Conservation (phyloP, 176 grass and related monocot species). For the Canna indica region DNA sequence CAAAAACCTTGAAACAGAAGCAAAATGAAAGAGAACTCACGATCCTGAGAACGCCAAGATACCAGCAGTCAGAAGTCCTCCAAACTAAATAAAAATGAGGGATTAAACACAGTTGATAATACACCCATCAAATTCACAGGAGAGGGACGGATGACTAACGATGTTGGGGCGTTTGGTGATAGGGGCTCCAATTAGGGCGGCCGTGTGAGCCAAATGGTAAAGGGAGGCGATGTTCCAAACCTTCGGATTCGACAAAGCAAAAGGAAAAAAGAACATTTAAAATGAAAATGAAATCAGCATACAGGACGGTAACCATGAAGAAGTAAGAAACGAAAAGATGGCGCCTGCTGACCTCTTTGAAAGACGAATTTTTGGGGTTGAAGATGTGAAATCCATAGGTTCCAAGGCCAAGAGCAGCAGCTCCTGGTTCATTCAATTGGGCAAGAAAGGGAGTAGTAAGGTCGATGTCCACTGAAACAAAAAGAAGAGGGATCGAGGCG, state of each 20-base stretch:
- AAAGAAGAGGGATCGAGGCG: neutral
- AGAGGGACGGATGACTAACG: conserved; percentile 28
- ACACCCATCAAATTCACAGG: neutral
- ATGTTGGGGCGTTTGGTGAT: conserved; percentile 57
- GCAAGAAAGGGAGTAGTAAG: neutral
- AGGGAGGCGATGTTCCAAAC: conserved; percentile 85
- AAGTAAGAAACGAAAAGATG: neutral
- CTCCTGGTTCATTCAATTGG: conserved; percentile 26
- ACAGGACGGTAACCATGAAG: neutral
- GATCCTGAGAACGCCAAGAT: conserved; percentile 90
- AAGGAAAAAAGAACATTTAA: neutral
- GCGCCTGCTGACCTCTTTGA: conserved; percentile 64
- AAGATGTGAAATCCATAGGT: conserved; percentile 78
- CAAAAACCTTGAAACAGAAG: too few relatives aligned
- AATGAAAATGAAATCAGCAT: too few relatives aligned
- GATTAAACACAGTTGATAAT: neutral
- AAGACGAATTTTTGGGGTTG: conserved; percentile 53
- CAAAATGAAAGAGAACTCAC: conserved; percentile 30
- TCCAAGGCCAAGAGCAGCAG: conserved; percentile 76
- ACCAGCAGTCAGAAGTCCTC: conserved; percentile 68
- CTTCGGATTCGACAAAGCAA: conserved; percentile 24
- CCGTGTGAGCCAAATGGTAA: conserved; percentile 89
- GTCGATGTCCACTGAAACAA: too few relatives aligned
- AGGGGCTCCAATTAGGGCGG: conserved; percentile 77
- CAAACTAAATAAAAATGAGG: conserved; percentile 40